phyloP scores from a whole-genome alignment of 23 red algal species.

The Gracilaria vermiculophylla region DNA sequence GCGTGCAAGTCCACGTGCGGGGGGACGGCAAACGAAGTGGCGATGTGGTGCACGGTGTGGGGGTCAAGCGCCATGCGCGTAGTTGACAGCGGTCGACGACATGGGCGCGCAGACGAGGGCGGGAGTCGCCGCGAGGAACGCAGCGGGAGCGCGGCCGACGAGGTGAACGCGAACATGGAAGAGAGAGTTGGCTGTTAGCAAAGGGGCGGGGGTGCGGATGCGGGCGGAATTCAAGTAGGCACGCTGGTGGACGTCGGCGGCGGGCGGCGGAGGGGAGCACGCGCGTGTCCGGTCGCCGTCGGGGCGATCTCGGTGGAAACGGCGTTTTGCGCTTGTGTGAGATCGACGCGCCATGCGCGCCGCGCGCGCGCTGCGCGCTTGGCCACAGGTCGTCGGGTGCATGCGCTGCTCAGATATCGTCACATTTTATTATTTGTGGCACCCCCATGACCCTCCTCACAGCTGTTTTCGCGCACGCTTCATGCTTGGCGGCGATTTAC shows the following conservation, averaged over 20 bases:
- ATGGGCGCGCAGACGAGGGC: not conserved
- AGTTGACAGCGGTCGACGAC: not conserved
- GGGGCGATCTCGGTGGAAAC: not conserved
- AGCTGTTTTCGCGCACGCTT: too few species aligned
- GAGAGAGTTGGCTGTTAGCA: not conserved
- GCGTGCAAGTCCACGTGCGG: conserved; percentile 18
- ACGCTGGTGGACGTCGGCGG: not conserved
- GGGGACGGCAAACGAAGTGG: conserved; percentile 1
- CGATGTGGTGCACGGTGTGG: conserved; percentile 27
- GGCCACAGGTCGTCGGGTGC: not conserved
- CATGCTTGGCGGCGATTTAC: not conserved
- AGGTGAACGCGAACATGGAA: conserved; percentile 42
- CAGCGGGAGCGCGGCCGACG: not conserved
- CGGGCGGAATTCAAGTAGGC: too few species aligned
- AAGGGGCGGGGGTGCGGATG: not conserved
- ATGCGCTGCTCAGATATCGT: not conserved
- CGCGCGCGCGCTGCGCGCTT: not conserved
- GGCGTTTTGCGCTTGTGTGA: conserved; percentile 19
- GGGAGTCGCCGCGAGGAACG: not conserved
- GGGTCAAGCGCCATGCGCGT: conserved; percentile 56
- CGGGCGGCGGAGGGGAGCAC: not conserved
- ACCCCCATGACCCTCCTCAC: not conserved
- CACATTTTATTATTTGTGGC: not conserved
- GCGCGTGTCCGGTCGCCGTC: not conserved
- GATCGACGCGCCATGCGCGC: not conserved